Base-by-base conservation (phyloP, 805 yeast genomes). In the Citeromyces nyonsensis region DNA sequence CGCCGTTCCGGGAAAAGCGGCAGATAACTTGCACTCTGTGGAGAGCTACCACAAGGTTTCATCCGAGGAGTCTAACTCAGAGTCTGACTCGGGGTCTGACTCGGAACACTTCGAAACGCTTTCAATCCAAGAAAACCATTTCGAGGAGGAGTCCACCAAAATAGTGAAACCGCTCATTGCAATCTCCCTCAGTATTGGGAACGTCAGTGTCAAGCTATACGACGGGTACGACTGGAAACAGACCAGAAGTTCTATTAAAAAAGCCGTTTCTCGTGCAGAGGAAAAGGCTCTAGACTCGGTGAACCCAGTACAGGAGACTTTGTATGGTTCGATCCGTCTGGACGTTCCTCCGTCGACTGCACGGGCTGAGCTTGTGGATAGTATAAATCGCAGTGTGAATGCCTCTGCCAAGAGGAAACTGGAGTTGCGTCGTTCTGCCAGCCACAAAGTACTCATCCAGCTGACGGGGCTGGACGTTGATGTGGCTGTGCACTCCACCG, bases 171-270 rank as follows among this genome's bases (percentile, higher is more conserved):
- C 5, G 34, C 63, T 63, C 8, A 25, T 57, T 35, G 33, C 41
- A 2, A 27, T 59, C 1, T 39, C 43, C 14, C 29, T 65, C 1
- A 56, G 57, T 29, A 44, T 64, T 4, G 47, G 62, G 2, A 62
- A 61, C 31, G 51, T 59, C 0, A 46, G 44, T 1, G 43, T 79
- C 2, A 67, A 61, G 32, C 52, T 88, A 12, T 74, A 68, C 48
- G 98, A 91, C 55, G 99, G 99, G 0, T 91, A 76, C 47, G 97
- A 91, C 44, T 85, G 96, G 93, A 67, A 66, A 35, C 69, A 70
- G 28, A 84, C 97, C 0, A 63, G 94, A 36, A 61, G 59, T 15
- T 61, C 74, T 0, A 75, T 91, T 20, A 57, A 61, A 8, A 66
- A 63, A n/a, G 79, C 82, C 0, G 74, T 86, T 0, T 66, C 66